phyloP scores from a whole-genome alignment of 83 land plant genomes.

The Larix sibirica region DNA sequence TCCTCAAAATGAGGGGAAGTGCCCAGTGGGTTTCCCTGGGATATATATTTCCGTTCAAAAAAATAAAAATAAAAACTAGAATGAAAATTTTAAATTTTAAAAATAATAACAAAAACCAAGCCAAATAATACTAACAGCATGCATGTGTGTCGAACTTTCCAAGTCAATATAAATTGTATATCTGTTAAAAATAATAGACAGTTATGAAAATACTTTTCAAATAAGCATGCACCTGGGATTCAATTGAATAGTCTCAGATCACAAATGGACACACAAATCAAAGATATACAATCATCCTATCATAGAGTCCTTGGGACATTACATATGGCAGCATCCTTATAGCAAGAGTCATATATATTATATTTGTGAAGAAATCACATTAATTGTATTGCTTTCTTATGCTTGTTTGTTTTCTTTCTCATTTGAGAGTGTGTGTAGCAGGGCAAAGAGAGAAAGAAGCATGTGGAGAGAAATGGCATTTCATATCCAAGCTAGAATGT shows the following conservation, averaged over 20 bases:
- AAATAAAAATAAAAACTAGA: too few species aligned
- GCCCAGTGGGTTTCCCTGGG: too few species aligned
- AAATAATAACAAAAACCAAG: too few species aligned
- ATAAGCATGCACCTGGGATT: neutral
- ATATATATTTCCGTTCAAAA: too few species aligned
- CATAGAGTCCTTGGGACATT: neutral
- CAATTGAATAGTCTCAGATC: neutral
- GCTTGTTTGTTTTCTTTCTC: neutral
- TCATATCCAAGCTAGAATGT: neutral
- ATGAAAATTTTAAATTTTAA: too few species aligned
- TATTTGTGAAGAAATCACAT: neutral
- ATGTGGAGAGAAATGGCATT: neutral
- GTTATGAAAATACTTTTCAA: too few species aligned
- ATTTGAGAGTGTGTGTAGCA: neutral
- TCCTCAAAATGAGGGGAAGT: too few species aligned
- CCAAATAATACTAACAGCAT: too few species aligned
- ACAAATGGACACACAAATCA: neutral
- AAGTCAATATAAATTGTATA: neutral
- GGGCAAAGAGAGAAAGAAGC: neutral
- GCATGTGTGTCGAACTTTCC: too few species aligned
- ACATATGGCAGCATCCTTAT: neutral
- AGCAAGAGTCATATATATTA: neutral
- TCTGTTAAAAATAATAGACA: neutral
- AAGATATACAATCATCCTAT: neutral
- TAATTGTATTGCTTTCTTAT: too few species aligned